Evolutionary conservation across 148 eudicot genomes (phyloP), one percentile per base, ranked within the genome.

Genomic region (Fagopyrum tataricum): DNA sequence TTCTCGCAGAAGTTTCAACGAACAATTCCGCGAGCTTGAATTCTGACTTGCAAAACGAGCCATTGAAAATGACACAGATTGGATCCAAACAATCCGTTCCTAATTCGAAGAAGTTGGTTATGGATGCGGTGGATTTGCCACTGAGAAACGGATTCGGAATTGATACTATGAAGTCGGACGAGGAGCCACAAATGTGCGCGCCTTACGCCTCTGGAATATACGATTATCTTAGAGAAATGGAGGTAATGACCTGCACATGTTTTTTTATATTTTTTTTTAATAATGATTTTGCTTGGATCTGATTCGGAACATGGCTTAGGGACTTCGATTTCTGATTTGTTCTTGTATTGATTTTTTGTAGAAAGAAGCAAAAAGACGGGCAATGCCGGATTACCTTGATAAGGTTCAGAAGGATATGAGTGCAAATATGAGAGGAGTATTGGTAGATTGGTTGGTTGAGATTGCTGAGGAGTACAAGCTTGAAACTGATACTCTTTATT

Each of bases 121-220:
- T 71, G 40, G 80, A 76, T 76, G 76, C 71, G 62, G 15, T 24
- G 13, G 26, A 8, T 8, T 59, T 40, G 42, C 66, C 18, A 4
- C 17, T 17, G 17, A 23, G 21, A 42, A 61, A 6, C 14, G 17
- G 12, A 20, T 10, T 20, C 15, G 85, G 82, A 66, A 39, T 77
- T 7, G 84, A 82, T 70, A 81, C 20, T 6, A 71, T 41, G 59
- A 55, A 59, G 8, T 43, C 48, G 6, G 72, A 70, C 48, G 85
- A 81, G 74, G 96, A 88, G 53, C 93, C 91, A 4, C 93, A 91
- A 70, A 83, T 94, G 96, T 89, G 96, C 74, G 82, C 47, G 37
- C 76, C 87, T 39, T 91, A 89, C 75, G 89, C 80, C 73, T 61
- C 82, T 53, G 88, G 84, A 20, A 91, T 95, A 5, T 90, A 95